phyloP scores from a whole-genome alignment of 2,329 filamentous ascomycete genomes.

The Didymella glomerata region DNA sequence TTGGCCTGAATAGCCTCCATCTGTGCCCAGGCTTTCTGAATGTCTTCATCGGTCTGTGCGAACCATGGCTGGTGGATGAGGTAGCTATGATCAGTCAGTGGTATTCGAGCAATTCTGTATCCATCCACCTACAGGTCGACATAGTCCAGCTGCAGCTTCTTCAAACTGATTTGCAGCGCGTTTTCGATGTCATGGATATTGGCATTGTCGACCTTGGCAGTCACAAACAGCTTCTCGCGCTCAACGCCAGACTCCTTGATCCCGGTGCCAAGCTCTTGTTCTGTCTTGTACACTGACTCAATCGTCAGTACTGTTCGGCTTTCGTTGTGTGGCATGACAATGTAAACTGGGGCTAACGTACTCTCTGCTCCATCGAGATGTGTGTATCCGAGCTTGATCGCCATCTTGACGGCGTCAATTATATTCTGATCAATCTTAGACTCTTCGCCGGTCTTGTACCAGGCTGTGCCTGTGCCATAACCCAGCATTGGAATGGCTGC shows the following conservation, averaged over 20 bases:
- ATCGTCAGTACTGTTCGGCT: not conserved
- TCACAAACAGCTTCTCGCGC: conserved; percentile 59
- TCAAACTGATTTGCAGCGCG: conserved; percentile 64
- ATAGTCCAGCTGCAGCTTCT: conserved; percentile 68
- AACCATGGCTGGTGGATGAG: conserved; percentile 70
- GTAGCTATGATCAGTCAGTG: conserved; percentile 54
- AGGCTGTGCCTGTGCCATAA: conserved; percentile 77
- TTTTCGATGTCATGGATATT: conserved; percentile 64
- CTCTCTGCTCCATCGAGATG: conserved; percentile 80
- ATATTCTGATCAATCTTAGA: conserved; percentile 64
- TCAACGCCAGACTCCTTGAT: conserved; percentile 57
- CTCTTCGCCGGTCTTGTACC: conserved; percentile 62
- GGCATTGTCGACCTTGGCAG: conserved; percentile 62
- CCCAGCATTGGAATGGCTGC: conserved; percentile 75
- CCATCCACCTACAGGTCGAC: conserved; percentile 63
- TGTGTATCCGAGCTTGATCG: conserved; percentile 73
- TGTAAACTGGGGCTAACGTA: conserved; percentile 41
- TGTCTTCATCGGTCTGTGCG: conserved; percentile 60
- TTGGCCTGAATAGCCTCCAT: conserved; percentile 67
- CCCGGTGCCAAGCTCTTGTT: conserved; percentile 58
- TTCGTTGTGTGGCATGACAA: not conserved
- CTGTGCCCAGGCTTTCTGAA: conserved; percentile 66
- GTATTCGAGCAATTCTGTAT: not conserved
- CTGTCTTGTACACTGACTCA: conserved; percentile 59
- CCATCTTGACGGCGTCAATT: conserved; percentile 65